Conservation (phyloP, 345 rosid species). For the Salix purpurea region DNA sequence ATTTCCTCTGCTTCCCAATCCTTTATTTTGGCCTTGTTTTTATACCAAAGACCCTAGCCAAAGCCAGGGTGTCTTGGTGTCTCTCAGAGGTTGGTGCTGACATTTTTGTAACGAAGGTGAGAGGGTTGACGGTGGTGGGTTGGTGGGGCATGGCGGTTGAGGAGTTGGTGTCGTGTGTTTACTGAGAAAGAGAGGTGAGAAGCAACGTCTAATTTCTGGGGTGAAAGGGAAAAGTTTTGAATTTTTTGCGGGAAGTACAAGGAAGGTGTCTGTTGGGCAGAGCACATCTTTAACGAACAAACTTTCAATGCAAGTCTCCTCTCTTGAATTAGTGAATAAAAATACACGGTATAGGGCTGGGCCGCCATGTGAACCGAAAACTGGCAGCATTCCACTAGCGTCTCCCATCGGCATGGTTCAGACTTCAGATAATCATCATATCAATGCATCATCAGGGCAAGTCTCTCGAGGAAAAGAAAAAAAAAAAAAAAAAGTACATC, state of each 20-base stretch:
- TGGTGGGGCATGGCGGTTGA: slow-evolving; percentile 52
- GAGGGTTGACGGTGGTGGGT: slow-evolving; percentile 27
- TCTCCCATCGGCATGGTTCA: not conserved
- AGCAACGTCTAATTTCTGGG: slow-evolving; percentile 6
- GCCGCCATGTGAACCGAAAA: not conserved
- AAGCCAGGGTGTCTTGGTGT: slow-evolving; percentile 6
- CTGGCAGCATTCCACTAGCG: not conserved
- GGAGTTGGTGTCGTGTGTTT: slow-evolving; percentile 47
- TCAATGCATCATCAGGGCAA: not conserved
- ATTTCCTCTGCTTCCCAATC: not conserved
- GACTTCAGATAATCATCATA: not conserved
- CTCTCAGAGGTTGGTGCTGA: slow-evolving; percentile 19
- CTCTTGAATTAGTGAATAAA: not conserved
- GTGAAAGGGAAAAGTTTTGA: slow-evolving; percentile 9
- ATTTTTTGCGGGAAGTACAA: slow-evolving; percentile 60
- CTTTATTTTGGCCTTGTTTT: slow-evolving; percentile 11
- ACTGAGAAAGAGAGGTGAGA: slow-evolving; percentile 27
- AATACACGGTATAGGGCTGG: not conserved
- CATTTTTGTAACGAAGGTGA: slow-evolving; percentile 25
- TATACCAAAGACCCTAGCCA: slow-evolving; percentile 24
- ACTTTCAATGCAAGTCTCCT: slow-evolving; percentile 18
- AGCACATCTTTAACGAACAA: slow-evolving; percentile 42
- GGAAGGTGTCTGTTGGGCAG: slow-evolving; percentile 49
- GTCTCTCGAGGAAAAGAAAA: not conserved
- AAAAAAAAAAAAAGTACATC: not conserved